Percentiles rank a stretch among this genome's conserved stretches.
Evolutionary conservation across 75 land plant genomes (phyloP).

Genomic region (Pinus tabuliformis): DNA sequence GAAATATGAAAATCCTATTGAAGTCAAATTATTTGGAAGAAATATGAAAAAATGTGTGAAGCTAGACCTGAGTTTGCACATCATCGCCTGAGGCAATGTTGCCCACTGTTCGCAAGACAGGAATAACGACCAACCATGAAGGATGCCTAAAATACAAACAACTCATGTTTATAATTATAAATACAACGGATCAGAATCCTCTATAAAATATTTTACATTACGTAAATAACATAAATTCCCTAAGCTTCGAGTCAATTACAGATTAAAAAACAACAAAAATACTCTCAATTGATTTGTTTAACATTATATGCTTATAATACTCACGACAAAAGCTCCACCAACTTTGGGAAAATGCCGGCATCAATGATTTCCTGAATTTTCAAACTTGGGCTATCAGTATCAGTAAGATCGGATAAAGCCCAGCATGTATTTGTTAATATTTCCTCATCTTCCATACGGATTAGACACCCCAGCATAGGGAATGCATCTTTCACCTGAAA

Average conservation of each 20-base stretch:
- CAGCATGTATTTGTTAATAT: constrained; percentile 51
- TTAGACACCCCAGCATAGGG: no score
- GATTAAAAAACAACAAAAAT: no score
- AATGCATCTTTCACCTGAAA: no score
- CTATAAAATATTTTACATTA: no score
- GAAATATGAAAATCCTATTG: no score
- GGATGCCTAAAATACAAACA: no score
- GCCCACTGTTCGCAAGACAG: constrained; percentile 45
- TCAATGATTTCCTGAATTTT: constrained; percentile 46
- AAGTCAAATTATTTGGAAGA: not conserved
- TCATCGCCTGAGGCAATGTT: constrained; percentile 85
- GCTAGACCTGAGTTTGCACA: constrained; percentile 56
- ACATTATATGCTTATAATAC: not conserved
- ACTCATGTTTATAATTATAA: no score
- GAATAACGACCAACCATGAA: constrained; percentile 59
- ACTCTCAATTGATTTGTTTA: no score
- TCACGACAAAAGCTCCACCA: constrained; percentile 20
- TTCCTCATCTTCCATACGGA: constrained; percentile 21
- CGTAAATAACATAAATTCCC: no score
- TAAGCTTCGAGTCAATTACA: no score
- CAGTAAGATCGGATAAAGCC: constrained; percentile 46
- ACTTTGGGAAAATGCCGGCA: constrained; percentile 13
- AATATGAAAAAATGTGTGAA: not conserved
- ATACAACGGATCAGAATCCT: no score
- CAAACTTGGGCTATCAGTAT: constrained; percentile 43